Percentiles rank a stretch among this genome's conserved stretches.
These are phyloP conservation scores for Obba rivulosa DNA, from an alignment of 768 basidiomycete species.

Conservation along the genomic window DNA sequence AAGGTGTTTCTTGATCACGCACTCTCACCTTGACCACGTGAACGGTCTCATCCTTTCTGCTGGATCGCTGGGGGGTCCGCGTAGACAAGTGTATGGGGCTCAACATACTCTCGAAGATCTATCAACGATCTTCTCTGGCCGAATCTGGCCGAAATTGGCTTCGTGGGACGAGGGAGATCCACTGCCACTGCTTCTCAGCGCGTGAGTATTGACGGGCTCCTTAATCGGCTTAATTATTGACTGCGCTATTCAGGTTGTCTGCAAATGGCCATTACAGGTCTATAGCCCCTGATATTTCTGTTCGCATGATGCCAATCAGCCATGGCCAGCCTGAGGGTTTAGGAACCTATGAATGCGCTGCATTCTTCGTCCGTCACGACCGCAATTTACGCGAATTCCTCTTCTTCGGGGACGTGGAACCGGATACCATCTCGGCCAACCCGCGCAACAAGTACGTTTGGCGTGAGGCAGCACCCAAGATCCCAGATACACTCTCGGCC, in stretches of 20 bases:
- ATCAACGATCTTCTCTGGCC: constrained; percentile 67
- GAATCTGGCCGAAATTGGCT: constrained; percentile 83
- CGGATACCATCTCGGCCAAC: constrained; percentile 61
- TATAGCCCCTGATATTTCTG: constrained; percentile 53
- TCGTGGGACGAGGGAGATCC: constrained; percentile 61
- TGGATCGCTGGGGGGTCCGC: constrained; percentile 59
- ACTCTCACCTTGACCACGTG: constrained; percentile 90
- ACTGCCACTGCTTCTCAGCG: constrained; percentile 55
- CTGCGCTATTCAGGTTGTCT: constrained; percentile 34
- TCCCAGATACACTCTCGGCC: constrained; percentile 61
- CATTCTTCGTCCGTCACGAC: constrained; percentile 79
- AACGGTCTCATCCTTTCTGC: constrained; percentile 78
- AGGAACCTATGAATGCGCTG: constrained; percentile 68
- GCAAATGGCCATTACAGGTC: constrained; percentile 47
- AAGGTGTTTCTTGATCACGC: constrained; percentile 83
- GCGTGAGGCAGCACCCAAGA: constrained; percentile 73
- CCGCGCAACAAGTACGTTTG: constrained; percentile 71
- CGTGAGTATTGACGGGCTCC: constrained; percentile 40
- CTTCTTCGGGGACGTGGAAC: constrained; percentile 94
- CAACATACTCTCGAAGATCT: constrained; percentile 61
- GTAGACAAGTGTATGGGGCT: constrained; percentile 60
- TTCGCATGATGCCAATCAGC: constrained; percentile 61
- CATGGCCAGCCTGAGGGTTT: constrained; percentile 55
- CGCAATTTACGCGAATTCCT: constrained; percentile 64
- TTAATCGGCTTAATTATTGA: constrained; percentile 4